Percentiles rank a stretch among this genome's conserved stretches.
These are phyloP conservation scores for Daedaleopsis sinensis DNA, from an alignment of 768 basidiomycete species.

Conservation along the genomic window DNA sequence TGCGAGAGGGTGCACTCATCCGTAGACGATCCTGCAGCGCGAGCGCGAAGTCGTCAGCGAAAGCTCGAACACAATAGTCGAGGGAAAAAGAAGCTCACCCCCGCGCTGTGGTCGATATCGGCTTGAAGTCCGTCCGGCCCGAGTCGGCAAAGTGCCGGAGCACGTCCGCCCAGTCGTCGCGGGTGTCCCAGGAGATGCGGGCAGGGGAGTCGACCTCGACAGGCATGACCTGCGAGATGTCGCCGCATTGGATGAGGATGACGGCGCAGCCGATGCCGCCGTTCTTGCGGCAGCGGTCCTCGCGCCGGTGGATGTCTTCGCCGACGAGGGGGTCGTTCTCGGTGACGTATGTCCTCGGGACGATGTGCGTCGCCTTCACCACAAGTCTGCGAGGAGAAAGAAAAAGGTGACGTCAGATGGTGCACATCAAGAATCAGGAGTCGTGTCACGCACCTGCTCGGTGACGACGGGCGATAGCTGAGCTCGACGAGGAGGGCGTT, in stretches of 20 bases:
- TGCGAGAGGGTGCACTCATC: constrained; percentile 19
- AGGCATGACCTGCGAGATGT: constrained; percentile 82
- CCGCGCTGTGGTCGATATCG: constrained; percentile 75
- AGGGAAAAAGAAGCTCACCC: constrained; percentile 53
- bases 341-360: constrained; percentile 70
- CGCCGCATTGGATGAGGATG: constrained; percentile 76
- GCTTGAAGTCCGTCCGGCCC: constrained; percentile 78
- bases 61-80: neutral
- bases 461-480: constrained; percentile 49
- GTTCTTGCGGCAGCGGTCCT: constrained; percentile 72
- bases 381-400: constrained; percentile 73
- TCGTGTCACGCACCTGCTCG: constrained; percentile 56
- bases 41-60: neutral
- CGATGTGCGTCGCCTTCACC: constrained; percentile 67
- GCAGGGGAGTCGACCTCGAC: constrained; percentile 81
- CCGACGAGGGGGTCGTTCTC: constrained; percentile 69
- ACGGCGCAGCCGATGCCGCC: constrained; percentile 80
- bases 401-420: constrained; percentile 15
- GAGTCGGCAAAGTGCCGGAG: constrained; percentile 72
- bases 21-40: constrained; percentile 31
- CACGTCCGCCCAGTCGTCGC: constrained; percentile 74
- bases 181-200: constrained; percentile 74
- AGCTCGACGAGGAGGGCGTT: constrained; percentile 77
- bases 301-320: constrained; percentile 76
- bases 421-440: neutral